phyloP scores from a whole-genome alignment of 495 filamentous ascomycete genomes.

The Aspergillus carlsbadensis region DNA sequence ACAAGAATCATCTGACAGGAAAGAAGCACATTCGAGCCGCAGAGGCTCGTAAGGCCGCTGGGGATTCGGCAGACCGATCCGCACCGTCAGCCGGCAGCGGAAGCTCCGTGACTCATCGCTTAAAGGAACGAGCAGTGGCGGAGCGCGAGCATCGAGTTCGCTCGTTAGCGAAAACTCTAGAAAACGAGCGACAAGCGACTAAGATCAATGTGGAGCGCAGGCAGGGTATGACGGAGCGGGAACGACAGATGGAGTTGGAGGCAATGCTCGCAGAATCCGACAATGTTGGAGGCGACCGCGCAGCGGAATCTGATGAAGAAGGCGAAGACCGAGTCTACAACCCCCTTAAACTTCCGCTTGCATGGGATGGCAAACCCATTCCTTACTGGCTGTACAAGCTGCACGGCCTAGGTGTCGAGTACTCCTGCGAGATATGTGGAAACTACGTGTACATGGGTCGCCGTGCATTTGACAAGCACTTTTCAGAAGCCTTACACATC shows the following conservation, averaged over 20 bases:
- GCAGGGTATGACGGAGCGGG: constrained; percentile 93
- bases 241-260: constrained; percentile 87
- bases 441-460: constrained; percentile 98
- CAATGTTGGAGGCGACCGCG: constrained; percentile 41
- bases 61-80: constrained; percentile 25
- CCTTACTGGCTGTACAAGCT: constrained; percentile 98
- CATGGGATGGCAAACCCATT: constrained; percentile 98
- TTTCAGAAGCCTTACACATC: constrained; percentile 88
- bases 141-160: constrained; percentile 83
- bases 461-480: constrained; percentile 96
- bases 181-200: constrained; percentile 78
- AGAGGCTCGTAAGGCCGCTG: constrained; percentile 52
- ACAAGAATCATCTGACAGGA: constrained; percentile 80
- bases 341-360: constrained; percentile 89
- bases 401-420: constrained; percentile 93
- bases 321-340: constrained; percentile 89
- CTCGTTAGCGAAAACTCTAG: constrained; percentile 72
- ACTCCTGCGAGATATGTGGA: constrained; percentile 92
- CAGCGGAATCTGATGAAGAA: constrained; percentile 61
- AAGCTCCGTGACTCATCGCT: constrained; percentile 45
- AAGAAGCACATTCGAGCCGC: constrained; percentile 90
- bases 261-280: constrained; percentile 71
- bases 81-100: constrained; percentile 21
- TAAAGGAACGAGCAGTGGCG: constrained; percentile 90
- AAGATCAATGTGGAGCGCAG: constrained; percentile 89